Conservation (phyloP, 2,329 filamentous ascomycete genomes). For the Aspergillus quadrilineatus region DNA sequence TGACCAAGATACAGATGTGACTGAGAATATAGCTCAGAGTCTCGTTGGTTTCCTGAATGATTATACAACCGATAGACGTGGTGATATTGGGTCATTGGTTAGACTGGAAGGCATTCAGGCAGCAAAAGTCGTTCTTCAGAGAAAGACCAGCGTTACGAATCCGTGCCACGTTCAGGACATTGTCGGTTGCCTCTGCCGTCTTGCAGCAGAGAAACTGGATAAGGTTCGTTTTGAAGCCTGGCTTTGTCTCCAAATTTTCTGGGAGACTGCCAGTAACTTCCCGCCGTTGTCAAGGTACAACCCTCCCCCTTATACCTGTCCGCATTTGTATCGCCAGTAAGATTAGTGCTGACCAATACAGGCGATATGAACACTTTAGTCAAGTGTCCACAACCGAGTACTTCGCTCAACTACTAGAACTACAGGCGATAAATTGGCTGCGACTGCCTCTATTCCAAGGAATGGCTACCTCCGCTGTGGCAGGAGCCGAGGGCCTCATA, state of each 20-base stretch:
- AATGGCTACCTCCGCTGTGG: conserved; percentile 45
- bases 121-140: conserved; percentile 46
- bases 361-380: conserved; percentile 45
- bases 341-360: conserved; percentile 23
- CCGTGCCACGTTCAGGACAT: conserved; percentile 28
- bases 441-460: conserved; percentile 43
- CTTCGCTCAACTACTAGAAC: conserved; percentile 41
- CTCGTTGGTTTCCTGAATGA: conserved; percentile 64
- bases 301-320: not conserved
- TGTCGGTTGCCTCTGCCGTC: conserved; percentile 55
- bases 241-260: conserved; percentile 43
- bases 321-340: not conserved
- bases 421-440: conserved; percentile 39
- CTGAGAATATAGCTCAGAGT: conserved; percentile 28
- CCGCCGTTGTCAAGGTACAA: conserved; percentile 44
- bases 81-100: conserved; percentile 86
- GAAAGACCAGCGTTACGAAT: conserved; percentile 10
- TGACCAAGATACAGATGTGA: conserved; percentile 30
- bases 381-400: conserved; percentile 47
- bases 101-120: conserved; percentile 74
- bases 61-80: conserved; percentile 84
- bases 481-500: conserved; percentile 47
- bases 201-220: conserved; percentile 87
- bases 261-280: conserved; percentile 36
- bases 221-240: conserved; percentile 66